Conservation (phyloP, 2,329 filamentous ascomycete species). For the Fusarium sp. region DNA sequence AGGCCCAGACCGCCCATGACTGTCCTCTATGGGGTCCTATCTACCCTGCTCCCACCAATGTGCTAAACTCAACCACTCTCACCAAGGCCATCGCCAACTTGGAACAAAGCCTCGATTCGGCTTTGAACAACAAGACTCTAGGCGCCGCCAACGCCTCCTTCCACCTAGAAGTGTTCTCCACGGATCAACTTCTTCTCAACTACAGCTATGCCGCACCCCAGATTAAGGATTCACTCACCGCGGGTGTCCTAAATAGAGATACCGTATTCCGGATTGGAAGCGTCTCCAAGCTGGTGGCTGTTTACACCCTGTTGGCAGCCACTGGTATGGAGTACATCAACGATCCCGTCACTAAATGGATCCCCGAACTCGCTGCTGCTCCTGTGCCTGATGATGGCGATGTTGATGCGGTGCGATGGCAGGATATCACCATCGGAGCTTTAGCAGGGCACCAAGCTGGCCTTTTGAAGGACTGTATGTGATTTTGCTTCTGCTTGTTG, state of each 20-base stretch:
- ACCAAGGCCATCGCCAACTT: background rate
- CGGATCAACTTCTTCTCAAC: slow-evolving; percentile 1
- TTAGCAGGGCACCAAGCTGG: slow-evolving; percentile 6
- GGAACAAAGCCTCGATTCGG: background rate
- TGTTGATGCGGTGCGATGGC: background rate
- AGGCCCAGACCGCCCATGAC: background rate
- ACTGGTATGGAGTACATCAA: slow-evolving; percentile 8
- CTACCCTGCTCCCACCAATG: background rate
- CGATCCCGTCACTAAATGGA: slow-evolving; percentile 17
- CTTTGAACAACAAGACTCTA: background rate
- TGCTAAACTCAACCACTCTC: background rate
- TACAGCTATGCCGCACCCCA: slow-evolving; percentile 6
- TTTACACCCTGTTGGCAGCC: slow-evolving; percentile 2
- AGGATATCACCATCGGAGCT: slow-evolving; percentile 6
- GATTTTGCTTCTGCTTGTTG: background rate
- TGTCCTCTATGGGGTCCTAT: background rate
- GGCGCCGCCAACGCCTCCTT: slow-evolving; percentile 9
- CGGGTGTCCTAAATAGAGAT: background rate
- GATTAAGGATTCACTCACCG: slow-evolving; percentile 9
- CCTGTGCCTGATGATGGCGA: background rate
- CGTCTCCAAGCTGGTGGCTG: slow-evolving; percentile 5
- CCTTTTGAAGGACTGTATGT: background rate
- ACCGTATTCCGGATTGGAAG: slow-evolving; percentile 13
- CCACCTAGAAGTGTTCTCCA: slow-evolving; percentile 13
- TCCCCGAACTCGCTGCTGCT: slow-evolving; percentile 10